Conservation (phyloP, 2,329 filamentous ascomycete genomes). For the Eutypella sp. region DNA sequence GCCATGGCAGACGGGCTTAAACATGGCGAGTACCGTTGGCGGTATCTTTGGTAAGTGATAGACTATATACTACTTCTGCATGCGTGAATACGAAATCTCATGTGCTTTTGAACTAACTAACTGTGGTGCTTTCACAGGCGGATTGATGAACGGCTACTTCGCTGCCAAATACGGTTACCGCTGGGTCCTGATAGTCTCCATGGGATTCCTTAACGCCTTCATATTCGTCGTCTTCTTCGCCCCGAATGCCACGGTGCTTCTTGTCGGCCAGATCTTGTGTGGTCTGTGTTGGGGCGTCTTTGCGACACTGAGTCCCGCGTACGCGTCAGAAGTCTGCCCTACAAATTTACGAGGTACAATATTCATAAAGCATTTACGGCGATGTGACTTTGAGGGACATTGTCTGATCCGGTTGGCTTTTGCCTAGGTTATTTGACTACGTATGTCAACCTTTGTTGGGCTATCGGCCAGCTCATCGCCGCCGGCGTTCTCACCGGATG, state of each 20-base stretch:
- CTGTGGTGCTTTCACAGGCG: conserved; percentile 13
- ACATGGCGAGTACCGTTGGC: conserved; percentile 25
- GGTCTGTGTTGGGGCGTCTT: conserved; percentile 28
- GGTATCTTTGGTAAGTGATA: conserved; percentile 22
- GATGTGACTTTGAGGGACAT: no score
- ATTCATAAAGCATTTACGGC: no score
- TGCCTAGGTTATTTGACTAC: conserved; percentile 33
- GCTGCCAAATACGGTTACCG: conserved; percentile 24
- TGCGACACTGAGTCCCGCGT: conserved; percentile 27
- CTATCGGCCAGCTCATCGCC: conserved; percentile 36
- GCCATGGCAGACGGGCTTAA: conserved; percentile 25
- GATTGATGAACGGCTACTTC: conserved; percentile 24
- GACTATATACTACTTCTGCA: neutral
- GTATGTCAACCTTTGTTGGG: conserved; percentile 44
- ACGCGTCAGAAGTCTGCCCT: conserved; percentile 31
- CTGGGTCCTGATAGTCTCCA: conserved; percentile 24
- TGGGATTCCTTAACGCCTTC: conserved; percentile 23
- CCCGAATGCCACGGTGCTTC: conserved; percentile 14
- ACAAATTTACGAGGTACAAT: conserved; percentile 26
- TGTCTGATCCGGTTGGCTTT: no score
- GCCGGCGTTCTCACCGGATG: conserved; percentile 35
- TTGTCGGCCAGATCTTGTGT: conserved; percentile 25
- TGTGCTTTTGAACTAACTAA: neutral
- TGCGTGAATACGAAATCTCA: neutral
- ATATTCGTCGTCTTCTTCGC: conserved; percentile 26